A percentile compares a stretch with the other conserved stretches of the same genome.
Evolutionary conservation across 495 filamentous ascomycete species (phyloP).

Genomic region (Tuber brumale): DNA sequence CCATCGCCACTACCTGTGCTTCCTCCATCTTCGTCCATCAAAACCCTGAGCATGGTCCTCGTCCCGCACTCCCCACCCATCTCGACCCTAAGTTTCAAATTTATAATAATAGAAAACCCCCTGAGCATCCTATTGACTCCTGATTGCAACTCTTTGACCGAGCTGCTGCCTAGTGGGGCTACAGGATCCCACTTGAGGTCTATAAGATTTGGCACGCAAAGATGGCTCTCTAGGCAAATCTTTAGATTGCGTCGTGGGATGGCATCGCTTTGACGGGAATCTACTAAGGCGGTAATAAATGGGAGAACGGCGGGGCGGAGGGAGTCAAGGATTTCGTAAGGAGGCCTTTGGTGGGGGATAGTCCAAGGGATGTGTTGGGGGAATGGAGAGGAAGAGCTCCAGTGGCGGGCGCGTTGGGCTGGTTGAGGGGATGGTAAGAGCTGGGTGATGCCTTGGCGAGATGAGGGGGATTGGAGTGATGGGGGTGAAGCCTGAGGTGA

Average conservation of each 20-base stretch:
- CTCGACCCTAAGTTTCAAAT: neutral
- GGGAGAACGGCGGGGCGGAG: neutral
- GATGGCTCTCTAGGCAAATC: neutral
- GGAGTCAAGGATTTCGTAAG: neutral
- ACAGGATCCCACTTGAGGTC: neutral
- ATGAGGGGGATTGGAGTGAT: neutral
- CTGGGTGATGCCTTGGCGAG: neutral
- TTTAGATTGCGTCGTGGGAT: conserved; percentile 2
- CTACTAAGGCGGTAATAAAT: neutral
- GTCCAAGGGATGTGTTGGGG: neutral
- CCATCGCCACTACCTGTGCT: neutral
- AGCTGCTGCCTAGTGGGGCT: neutral
- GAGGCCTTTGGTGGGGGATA: neutral
- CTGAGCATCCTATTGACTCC: neutral
- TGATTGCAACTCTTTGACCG: neutral
- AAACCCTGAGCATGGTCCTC: neutral
- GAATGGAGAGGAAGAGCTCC: neutral
- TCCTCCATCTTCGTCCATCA: neutral
- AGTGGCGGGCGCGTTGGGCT: neutral
- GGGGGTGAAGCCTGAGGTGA: neutral
- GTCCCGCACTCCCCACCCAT: neutral
- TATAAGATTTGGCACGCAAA: neutral
- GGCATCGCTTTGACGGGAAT: neutral
- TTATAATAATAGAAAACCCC: neutral
- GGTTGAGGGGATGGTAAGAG: neutral